phyloP scores from a whole-genome alignment of 768 basidiomycete genomes.

The Phanerochaete carnosa region DNA sequence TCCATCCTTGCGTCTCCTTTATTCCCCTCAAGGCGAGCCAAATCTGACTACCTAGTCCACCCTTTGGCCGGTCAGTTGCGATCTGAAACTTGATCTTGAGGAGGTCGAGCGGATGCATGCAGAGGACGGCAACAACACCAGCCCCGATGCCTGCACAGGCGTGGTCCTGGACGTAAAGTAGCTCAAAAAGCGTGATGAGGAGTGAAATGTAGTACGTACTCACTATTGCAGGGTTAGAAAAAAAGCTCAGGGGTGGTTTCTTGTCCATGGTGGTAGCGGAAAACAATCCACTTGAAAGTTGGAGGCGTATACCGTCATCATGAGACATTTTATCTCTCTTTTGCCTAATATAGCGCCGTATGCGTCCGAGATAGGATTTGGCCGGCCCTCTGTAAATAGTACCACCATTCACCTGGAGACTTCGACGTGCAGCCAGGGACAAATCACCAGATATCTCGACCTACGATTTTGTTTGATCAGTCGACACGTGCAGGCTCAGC shows the following conservation, averaged over 20 bases:
- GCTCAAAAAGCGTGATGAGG: neutral
- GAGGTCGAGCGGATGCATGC: conserved; percentile 97
- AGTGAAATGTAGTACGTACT: neutral
- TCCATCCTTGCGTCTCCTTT: conserved; percentile 70
- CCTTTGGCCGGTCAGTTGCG: conserved; percentile 59
- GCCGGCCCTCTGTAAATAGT: too few species aligned
- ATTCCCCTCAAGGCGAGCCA: conserved; percentile 74
- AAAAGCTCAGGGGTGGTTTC: conserved; percentile 36
- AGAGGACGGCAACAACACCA: conserved; percentile 86
- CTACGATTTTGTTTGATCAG: too few species aligned
- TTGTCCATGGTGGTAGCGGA: conserved; percentile 10
- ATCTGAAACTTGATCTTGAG: conserved; percentile 95
- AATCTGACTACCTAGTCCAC: conserved; percentile 69
- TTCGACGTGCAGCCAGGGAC: too few species aligned
- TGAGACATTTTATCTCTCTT: too few species aligned
- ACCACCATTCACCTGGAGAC: too few species aligned
- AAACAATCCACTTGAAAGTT: neutral
- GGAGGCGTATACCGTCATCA: too few species aligned
- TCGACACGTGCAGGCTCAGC: too few species aligned
- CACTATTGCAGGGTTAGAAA: conserved; percentile 32
- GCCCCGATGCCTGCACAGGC: conserved; percentile 91
- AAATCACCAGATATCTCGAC: too few species aligned
- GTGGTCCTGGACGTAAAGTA: conserved; percentile 69
- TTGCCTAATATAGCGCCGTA: too few species aligned
- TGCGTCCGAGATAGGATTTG: too few species aligned